These are phyloP conservation scores for Nemania abortiva DNA, from an alignment of 2,329 filamentous ascomycete species.

Conservation along the genomic window DNA sequence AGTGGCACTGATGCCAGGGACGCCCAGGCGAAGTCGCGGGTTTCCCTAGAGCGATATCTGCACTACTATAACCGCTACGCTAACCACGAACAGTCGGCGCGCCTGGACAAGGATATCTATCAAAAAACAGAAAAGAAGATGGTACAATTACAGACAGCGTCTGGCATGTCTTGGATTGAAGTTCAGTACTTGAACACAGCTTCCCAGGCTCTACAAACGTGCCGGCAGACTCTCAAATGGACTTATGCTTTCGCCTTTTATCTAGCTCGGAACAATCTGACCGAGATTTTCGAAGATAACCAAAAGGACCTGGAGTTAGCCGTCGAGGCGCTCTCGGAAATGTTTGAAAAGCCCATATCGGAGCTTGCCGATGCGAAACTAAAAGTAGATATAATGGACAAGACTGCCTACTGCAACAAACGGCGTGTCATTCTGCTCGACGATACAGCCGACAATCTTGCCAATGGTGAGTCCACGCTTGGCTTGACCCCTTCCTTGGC, in stretches of 20 bases:
- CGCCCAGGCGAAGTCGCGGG: constrained; percentile 89
- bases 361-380: constrained; percentile 88
- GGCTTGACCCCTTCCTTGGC: constrained; percentile 1
- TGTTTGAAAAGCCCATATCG: constrained; percentile 97
- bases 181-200: constrained; percentile 96
- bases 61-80: constrained; percentile 99
- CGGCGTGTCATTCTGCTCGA: constrained; percentile 88
- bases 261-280: constrained; percentile 93
- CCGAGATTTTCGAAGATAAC: constrained; percentile 98
- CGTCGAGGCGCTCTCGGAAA: constrained; percentile 95
- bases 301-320: constrained; percentile 98
- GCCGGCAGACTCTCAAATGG: constrained; percentile 99
- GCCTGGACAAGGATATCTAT: constrained; percentile 95
- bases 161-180: constrained; percentile 98
- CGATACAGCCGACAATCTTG: constrained; percentile 92
- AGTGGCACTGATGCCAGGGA: constrained; percentile 90
- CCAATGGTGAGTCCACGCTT: constrained; percentile 75
- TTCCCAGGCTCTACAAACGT: constrained; percentile 92
- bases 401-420: constrained; percentile 96
- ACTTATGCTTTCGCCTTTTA: constrained; percentile 99
- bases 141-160: constrained; percentile 92
- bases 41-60: constrained; percentile 93
- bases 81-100: constrained; percentile 98
- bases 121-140: constrained; percentile 99
- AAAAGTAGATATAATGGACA: constrained; percentile 98